phyloP scores from a whole-genome alignment of 148 eudicot species.

The Selenicereus undatus region DNA sequence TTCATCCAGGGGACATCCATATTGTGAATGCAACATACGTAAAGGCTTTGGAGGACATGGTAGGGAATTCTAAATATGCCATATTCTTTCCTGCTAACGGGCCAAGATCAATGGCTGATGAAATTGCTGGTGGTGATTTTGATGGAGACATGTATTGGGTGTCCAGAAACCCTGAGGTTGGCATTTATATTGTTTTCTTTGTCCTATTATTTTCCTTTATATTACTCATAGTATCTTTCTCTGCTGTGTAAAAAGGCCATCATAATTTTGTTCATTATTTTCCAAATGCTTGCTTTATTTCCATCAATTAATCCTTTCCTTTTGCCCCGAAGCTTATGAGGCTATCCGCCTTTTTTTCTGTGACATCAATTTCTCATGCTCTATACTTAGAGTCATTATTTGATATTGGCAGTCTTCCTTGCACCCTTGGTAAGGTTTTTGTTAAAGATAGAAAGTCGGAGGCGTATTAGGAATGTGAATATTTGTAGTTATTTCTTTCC shows the following conservation, averaged over 20 bases:
- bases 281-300: background rate
- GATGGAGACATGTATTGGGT: conserved; percentile 92
- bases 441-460: no score
- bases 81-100: conserved; percentile 75
- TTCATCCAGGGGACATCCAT: conserved; percentile 82
- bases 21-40: conserved; percentile 49
- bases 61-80: conserved; percentile 71
- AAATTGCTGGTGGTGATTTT: conserved; percentile 89
- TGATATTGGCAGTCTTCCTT: background rate
- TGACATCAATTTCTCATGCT: background rate
- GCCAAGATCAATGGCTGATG: conserved; percentile 59
- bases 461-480: no score
- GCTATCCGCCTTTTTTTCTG: background rate
- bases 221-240: background rate
- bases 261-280: background rate
- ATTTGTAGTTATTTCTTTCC: no score
- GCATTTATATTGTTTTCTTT: conserved; percentile 5
- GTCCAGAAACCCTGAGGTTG: conserved; percentile 64
- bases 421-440: background rate
- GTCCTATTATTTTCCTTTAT: background rate
- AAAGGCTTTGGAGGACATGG: conserved; percentile 39
- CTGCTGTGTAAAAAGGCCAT: background rate
- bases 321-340: background rate
- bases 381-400: background rate
- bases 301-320: background rate